Evolutionary conservation across 192 early-diverging fungal genomes (phyloP).

Genomic region (Backusella luteola): DNA sequence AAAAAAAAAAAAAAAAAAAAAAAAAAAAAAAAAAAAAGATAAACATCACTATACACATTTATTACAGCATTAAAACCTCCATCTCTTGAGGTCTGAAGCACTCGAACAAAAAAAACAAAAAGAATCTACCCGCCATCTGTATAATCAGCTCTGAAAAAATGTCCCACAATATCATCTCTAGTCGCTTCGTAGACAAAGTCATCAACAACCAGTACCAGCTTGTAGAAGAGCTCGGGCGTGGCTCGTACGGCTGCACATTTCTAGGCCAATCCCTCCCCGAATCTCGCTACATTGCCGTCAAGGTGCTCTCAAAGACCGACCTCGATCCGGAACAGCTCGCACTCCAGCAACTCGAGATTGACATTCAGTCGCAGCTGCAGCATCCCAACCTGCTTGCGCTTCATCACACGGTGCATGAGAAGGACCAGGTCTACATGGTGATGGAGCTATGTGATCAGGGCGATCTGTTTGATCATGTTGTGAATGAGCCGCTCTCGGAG

Average conservation of each 20-base stretch:
- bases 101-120: too few relatives aligned
- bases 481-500: constrained; percentile 60
- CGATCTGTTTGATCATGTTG: constrained; percentile 94
- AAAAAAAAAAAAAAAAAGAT: too few relatives aligned
- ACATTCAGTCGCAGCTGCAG: constrained; percentile 52
- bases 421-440: constrained; percentile 82
- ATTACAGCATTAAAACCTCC: too few relatives aligned
- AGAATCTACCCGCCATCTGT: too few relatives aligned
- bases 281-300: constrained; percentile 53
- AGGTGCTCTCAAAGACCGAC: constrained; percentile 49
- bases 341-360: constrained; percentile 56
- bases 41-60: too few relatives aligned
- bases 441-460: constrained; percentile 92
- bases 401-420: constrained; percentile 86
- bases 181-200: neutral
- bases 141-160: neutral
- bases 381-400: constrained; percentile 87
- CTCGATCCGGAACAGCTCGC: constrained; percentile 44
- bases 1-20: neutral
- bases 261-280: constrained; percentile 53
- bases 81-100: too few relatives aligned
- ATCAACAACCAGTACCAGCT: constrained; percentile 34
- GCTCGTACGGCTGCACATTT: constrained; percentile 76
- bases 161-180: neutral
- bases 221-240: constrained; percentile 61